These are phyloP conservation scores for Sclerotinia subarctica DNA, from an alignment of 2,329 filamentous ascomycete genomes.

Conservation along the genomic window DNA sequence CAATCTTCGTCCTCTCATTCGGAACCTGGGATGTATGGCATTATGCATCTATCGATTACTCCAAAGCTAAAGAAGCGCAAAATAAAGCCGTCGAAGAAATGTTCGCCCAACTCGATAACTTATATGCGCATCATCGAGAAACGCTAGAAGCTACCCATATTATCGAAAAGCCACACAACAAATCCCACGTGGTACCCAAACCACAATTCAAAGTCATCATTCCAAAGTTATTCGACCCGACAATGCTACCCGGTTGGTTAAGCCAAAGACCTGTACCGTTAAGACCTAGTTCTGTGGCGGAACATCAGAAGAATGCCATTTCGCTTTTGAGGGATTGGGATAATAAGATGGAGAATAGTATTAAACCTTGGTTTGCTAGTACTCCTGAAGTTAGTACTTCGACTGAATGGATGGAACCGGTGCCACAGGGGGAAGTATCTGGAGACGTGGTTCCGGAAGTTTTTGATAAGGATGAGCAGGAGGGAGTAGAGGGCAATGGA, in stretches of 20 bases:
- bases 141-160: conserved; percentile 11
- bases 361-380: conserved; percentile 44
- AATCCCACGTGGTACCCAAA: not conserved
- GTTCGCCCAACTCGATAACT: conserved; percentile 34
- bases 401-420: not conserved
- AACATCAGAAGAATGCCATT: conserved; percentile 54
- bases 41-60: conserved; percentile 30
- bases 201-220: conserved; percentile 50
- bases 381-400: conserved; percentile 24
- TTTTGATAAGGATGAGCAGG: not conserved
- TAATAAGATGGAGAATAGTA: conserved; percentile 40
- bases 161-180: not conserved
- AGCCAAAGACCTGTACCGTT: conserved; percentile 44
- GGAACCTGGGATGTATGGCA: conserved; percentile 39
- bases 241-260: conserved; percentile 53
- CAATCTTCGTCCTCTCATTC: conserved; percentile 35
- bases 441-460: not conserved
- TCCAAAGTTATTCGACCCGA: conserved; percentile 52
- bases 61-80: conserved; percentile 23
- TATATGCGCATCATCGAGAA: conserved; percentile 30
- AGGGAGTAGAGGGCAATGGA: no score
- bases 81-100: conserved; percentile 29
- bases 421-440: not conserved
- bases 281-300: conserved; percentile 46
- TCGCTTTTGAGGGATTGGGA: conserved; percentile 53